phyloP scores from a whole-genome alignment of 1,284 basidiomycete genomes.

The Blastosporella zonata region DNA sequence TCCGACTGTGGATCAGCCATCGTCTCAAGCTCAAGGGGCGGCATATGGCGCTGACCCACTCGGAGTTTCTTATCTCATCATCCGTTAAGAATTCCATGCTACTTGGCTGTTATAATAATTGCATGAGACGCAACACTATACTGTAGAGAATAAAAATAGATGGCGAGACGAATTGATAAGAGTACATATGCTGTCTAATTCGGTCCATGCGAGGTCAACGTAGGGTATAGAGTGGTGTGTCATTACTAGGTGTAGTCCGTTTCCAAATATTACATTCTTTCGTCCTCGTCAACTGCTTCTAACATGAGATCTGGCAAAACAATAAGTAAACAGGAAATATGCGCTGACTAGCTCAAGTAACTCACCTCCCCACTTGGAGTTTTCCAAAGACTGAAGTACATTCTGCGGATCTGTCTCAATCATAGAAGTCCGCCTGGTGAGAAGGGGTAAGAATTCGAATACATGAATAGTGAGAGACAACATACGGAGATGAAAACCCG shows the following conservation, averaged over 20 bases:
- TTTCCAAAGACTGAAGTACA: slow-evolving; percentile 58
- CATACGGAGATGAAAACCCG: slow-evolving; percentile 46
- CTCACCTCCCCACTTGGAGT: slow-evolving; percentile 69
- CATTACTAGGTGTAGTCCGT: slow-evolving; percentile 4
- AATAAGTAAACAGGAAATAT: slow-evolving; percentile 10
- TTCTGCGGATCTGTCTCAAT: slow-evolving; percentile 52
- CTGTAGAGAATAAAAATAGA: background rate
- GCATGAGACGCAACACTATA: background rate
- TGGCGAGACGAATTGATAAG: slow-evolving; percentile 2
- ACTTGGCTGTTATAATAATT: background rate
- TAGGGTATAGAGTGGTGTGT: slow-evolving; percentile 14
- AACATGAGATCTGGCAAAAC: slow-evolving; percentile 48
- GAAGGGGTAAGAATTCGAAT: slow-evolving; percentile 8
- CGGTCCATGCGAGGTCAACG: slow-evolving; percentile 9
- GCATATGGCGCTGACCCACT: too few species aligned
- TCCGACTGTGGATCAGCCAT: background rate
- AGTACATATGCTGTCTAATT: slow-evolving; percentile 20
- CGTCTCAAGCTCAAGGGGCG: too few species aligned
- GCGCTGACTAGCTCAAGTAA: slow-evolving; percentile 7
- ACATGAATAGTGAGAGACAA: slow-evolving; percentile 17
- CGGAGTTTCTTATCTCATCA: too few species aligned
- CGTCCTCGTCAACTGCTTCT: slow-evolving; percentile 53
- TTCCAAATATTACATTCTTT: slow-evolving; percentile 21
- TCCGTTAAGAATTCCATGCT: background rate
- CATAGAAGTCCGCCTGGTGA: slow-evolving; percentile 43